Evolutionary conservation across 345 rosid genomes (phyloP).

Genomic region (Physaria fendleri): DNA sequence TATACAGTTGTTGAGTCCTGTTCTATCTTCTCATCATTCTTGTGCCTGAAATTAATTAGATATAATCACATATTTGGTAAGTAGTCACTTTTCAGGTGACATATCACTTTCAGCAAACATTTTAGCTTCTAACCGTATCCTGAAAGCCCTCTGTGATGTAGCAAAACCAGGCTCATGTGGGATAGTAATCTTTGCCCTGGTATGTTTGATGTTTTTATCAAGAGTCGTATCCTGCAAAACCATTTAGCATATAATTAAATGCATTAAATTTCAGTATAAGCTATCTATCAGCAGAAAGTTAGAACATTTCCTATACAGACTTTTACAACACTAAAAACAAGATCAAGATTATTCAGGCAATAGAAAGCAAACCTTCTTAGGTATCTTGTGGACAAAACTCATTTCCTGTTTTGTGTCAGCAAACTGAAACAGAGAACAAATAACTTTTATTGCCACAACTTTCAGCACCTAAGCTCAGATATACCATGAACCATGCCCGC

Average conservation of each 20-base stretch:
- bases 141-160: slow-evolving; percentile 77
- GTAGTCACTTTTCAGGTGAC: not conserved
- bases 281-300: not conserved
- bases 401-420: slow-evolving; percentile 55
- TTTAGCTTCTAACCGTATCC: slow-evolving; percentile 47
- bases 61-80: slow-evolving; percentile 1
- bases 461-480: not conserved
- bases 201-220: slow-evolving; percentile 34
- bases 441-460: not conserved
- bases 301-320: not conserved
- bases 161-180: slow-evolving; percentile 88
- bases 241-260: slow-evolving; percentile 1
- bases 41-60: slow-evolving; percentile 56
- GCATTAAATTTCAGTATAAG: not conserved
- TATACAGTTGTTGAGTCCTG: slow-evolving; percentile 31
- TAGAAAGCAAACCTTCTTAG: slow-evolving; percentile 53
- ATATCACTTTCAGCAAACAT: slow-evolving; percentile 9
- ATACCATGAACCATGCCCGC: not conserved
- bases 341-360: not conserved
- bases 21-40: slow-evolving; percentile 39
- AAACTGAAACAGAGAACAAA: slow-evolving; percentile 39
- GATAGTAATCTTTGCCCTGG: slow-evolving; percentile 62
- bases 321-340: not conserved
- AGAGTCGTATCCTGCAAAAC: slow-evolving; percentile 45
- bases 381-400: slow-evolving; percentile 70